These are phyloP conservation scores for Casuarina equisetifolia DNA, from an alignment of 306 rosid species.

Conservation along the genomic window DNA sequence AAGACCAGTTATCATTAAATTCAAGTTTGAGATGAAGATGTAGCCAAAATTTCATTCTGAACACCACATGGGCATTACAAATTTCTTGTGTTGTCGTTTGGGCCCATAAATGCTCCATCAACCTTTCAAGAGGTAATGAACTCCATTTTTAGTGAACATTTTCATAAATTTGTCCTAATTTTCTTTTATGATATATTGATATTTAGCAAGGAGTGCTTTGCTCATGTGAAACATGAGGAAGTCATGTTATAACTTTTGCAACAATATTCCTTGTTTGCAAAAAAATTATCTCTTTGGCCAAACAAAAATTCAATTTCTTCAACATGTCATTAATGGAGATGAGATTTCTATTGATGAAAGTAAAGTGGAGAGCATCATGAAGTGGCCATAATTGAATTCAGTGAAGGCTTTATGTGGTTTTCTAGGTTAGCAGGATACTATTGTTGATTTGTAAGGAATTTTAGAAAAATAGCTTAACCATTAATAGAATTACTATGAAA, in stretches of 20 bases:
- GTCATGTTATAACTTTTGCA: background rate
- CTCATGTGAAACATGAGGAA: background rate
- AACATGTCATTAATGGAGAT: background rate
- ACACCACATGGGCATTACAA: no score
- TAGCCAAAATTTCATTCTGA: background rate
- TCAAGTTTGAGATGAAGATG: background rate
- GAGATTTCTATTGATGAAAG: no score
- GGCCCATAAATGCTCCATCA: background rate
- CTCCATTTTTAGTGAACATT: background rate
- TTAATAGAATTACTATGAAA: background rate
- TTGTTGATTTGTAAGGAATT: background rate
- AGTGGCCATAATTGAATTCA: no score
- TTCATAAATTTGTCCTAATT: background rate
- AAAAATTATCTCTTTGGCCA: no score
- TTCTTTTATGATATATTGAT: no score
- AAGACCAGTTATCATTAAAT: background rate
- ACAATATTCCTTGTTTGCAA: background rate
- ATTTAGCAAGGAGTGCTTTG: background rate
- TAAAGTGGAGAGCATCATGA: no score
- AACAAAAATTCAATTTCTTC: background rate
- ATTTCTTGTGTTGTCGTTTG: background rate
- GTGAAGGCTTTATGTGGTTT: background rate
- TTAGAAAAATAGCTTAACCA: background rate
- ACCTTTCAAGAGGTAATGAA: background rate
- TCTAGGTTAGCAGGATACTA: background rate